These are phyloP conservation scores for Backusella mclennaniae DNA, from an alignment of 192 early-diverging fungal genomes.

Conservation along the genomic window DNA sequence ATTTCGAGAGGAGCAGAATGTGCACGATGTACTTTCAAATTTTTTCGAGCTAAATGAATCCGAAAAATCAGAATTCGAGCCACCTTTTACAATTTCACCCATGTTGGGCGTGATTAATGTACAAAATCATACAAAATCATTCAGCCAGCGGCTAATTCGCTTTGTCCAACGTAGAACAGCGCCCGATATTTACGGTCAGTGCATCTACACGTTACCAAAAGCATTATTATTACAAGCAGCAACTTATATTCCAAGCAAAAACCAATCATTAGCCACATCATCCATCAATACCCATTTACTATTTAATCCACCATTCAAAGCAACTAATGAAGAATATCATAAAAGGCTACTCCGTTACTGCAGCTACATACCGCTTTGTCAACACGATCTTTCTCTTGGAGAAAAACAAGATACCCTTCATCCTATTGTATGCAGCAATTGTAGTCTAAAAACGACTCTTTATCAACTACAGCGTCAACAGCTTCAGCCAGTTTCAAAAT, in stretches of 20 bases:
- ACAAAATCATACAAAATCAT: slow-evolving; percentile 8
- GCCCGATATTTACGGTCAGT: not conserved
- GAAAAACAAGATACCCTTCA: not conserved
- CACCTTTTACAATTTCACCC: not conserved
- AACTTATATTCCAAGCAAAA: slow-evolving; percentile 21
- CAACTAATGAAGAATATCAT: not conserved
- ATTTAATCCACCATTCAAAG: not conserved
- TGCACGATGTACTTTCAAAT: not conserved
- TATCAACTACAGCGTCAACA: not conserved
- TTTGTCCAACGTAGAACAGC: slow-evolving; percentile 11
- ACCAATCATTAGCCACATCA: not conserved
- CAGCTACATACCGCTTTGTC: not conserved
- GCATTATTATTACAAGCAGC: slow-evolving; percentile 23
- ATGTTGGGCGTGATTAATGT: slow-evolving; percentile 8
- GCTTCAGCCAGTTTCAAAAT: not conserved
- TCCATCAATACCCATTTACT: not conserved
- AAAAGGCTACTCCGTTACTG: slow-evolving; percentile 16
- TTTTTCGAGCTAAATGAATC: slow-evolving; percentile 1
- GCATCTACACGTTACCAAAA: slow-evolving; percentile 21
- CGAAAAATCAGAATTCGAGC: not conserved
- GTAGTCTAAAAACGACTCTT: not conserved
- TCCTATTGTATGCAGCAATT: not conserved
- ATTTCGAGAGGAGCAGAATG: slow-evolving; percentile 26
- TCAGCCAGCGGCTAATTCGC: slow-evolving; percentile 6
- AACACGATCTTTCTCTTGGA: slow-evolving; percentile 9